Evolutionary conservation across 176 grass and related monocot species (phyloP).

Genomic region (Triticum urartu): DNA sequence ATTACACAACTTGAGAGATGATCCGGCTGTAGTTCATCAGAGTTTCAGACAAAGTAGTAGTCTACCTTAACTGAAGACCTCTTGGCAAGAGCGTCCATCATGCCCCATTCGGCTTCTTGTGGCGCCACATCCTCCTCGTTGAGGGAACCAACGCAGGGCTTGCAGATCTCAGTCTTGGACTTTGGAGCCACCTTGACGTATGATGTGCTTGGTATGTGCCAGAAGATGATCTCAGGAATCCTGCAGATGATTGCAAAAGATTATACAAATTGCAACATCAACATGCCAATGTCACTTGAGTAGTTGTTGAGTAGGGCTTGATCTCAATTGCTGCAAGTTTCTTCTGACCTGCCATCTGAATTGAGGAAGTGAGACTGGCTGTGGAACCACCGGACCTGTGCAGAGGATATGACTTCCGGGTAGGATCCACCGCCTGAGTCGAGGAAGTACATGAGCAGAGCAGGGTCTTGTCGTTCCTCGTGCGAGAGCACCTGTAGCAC

Average conservation of each 20-base stretch:
- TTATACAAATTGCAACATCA: not conserved
- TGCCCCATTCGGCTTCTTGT: slow-evolving; percentile 73
- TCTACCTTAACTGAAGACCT: slow-evolving; percentile 73
- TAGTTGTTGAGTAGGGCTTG: not conserved
- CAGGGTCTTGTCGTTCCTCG: slow-evolving; percentile 21
- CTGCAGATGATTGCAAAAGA: not conserved
- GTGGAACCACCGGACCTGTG: slow-evolving; percentile 64
- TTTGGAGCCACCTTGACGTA: slow-evolving; percentile 68
- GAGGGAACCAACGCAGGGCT: slow-evolving; percentile 73
- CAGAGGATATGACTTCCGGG: slow-evolving; percentile 62
- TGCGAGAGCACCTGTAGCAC: slow-evolving; percentile 59
- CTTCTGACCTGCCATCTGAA: slow-evolving; percentile 53
- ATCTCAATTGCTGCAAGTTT: no score
- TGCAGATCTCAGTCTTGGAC: slow-evolving; percentile 35
- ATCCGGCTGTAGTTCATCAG: not conserved
- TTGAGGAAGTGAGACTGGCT: slow-evolving; percentile 49
- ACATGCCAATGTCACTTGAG: not conserved
- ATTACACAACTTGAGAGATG: no score
- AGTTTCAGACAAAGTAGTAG: not conserved
- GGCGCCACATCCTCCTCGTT: slow-evolving; percentile 75
- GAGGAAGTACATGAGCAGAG: slow-evolving; percentile 70
- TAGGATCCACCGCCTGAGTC: slow-evolving; percentile 92
- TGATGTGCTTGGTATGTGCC: slow-evolving; percentile 81
- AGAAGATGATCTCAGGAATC: slow-evolving; percentile 76
- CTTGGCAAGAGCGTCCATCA: slow-evolving; percentile 63